These are phyloP conservation scores for Talaromyces ruber DNA, from an alignment of 495 filamentous ascomycete genomes.

Conservation along the genomic window DNA sequence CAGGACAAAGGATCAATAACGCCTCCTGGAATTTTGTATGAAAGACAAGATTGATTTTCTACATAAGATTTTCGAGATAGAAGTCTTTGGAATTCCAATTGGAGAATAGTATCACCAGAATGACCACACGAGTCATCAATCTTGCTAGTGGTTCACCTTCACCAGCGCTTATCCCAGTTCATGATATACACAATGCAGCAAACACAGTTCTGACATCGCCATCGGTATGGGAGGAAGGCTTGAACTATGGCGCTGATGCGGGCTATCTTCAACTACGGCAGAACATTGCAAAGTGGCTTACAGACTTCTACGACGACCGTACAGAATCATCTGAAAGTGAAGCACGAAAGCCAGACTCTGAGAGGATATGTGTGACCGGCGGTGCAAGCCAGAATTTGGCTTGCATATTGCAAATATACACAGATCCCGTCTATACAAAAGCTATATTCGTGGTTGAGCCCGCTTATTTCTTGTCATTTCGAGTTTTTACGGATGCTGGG, in stretches of 20 bases:
- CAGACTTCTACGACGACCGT: constrained; percentile 36
- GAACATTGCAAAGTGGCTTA: constrained; percentile 54
- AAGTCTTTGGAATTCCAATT: too few species aligned
- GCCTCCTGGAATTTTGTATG: too few species aligned
- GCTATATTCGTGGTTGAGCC: constrained; percentile 60
- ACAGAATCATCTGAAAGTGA: neutral
- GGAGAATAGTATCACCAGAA: neutral
- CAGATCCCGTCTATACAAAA: constrained; percentile 56
- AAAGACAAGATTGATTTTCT: too few species aligned
- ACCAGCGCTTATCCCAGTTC: constrained; percentile 48
- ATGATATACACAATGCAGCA: constrained; percentile 43
- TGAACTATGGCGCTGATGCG: constrained; percentile 64
- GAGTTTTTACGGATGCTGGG: constrained; percentile 59
- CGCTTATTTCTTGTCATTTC: constrained; percentile 58
- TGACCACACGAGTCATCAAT: constrained; percentile 34
- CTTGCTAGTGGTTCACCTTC: constrained; percentile 57
- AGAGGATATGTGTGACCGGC: constrained; percentile 60
- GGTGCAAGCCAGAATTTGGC: constrained; percentile 58
- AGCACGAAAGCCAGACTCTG: constrained; percentile 13
- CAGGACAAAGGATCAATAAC: too few species aligned
- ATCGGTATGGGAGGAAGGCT: constrained; percentile 31
- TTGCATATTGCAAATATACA: constrained; percentile 51
- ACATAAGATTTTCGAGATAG: too few species aligned
- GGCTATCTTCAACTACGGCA: constrained; percentile 53
- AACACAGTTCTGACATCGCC: constrained; percentile 43